phyloP scores from a whole-genome alignment of 2,329 filamentous ascomycete species.

The Fusarium penzigii region DNA sequence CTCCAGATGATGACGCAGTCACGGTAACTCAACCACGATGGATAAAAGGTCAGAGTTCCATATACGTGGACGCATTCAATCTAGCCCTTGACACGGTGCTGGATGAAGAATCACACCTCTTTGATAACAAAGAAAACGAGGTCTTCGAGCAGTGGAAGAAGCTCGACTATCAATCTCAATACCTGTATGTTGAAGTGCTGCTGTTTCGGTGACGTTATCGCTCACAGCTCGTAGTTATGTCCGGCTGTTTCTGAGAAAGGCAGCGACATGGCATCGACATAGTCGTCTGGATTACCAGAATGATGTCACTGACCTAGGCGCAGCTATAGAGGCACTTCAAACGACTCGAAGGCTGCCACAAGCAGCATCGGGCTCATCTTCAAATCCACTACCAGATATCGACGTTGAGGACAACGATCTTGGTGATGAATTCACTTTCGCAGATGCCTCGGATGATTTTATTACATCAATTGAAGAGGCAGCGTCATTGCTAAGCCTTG shows the following conservation, averaged over 20 bases:
- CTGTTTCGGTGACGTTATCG: not conserved
- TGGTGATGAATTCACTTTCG: constrained; percentile 69
- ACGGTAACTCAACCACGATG: constrained; percentile 51
- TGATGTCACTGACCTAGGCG: constrained; percentile 75
- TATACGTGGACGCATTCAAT: constrained; percentile 98
- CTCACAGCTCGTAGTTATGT: constrained; percentile 66
- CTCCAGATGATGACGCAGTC: constrained; percentile 39
- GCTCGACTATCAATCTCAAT: constrained; percentile 83
- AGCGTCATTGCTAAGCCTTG: constrained; percentile 75
- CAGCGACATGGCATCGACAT: constrained; percentile 85
- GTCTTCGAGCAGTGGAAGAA: constrained; percentile 76
- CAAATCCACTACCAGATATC: constrained; percentile 31
- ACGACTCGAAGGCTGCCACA: constrained; percentile 54
- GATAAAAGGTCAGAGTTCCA: constrained; percentile 78
- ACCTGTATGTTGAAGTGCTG: constrained; percentile 62
- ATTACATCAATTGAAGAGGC: constrained; percentile 83
- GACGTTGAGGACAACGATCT: constrained; percentile 48
- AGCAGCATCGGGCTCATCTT: constrained; percentile 5
- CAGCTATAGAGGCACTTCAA: constrained; percentile 68
- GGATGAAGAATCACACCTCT: constrained; percentile 84
- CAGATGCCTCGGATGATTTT: constrained; percentile 71
- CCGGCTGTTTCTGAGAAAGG: constrained; percentile 88
- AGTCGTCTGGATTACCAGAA: constrained; percentile 75
- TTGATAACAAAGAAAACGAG: constrained; percentile 73
- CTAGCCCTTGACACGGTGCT: constrained; percentile 86